These are phyloP conservation scores for Teratosphaeria zuluensis DNA, from an alignment of 2,329 filamentous ascomycete genomes.

Conservation along the genomic window DNA sequence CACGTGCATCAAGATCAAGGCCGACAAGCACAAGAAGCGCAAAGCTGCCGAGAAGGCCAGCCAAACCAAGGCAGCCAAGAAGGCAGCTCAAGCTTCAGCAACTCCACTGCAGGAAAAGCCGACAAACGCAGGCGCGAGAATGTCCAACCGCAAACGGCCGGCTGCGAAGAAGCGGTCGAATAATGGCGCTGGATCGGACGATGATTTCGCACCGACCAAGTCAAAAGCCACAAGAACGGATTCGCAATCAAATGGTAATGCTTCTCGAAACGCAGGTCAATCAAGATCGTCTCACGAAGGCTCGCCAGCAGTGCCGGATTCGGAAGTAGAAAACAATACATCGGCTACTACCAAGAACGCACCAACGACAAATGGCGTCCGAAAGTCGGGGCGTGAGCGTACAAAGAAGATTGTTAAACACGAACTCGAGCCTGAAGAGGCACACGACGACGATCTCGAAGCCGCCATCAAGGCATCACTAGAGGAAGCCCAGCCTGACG, in stretches of 20 bases:
- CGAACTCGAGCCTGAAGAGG: constrained; percentile 3
- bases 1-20: constrained; percentile 49
- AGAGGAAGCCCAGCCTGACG: not conserved
- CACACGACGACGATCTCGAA: constrained; percentile 4
- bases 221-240: not conserved
- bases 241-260: not conserved
- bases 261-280: not conserved
- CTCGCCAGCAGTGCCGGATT: not conserved
- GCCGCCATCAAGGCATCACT: not conserved
- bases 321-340: too few relatives aligned
- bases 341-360: not conserved
- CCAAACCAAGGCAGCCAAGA: constrained; percentile 19
- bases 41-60: constrained; percentile 19
- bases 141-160: constrained; percentile 1
- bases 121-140: constrained; percentile 2
- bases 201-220: constrained; percentile 1
- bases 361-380: not conserved
- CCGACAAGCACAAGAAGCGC: constrained; percentile 27
- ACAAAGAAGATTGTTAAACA: not conserved
- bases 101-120: constrained; percentile 2
- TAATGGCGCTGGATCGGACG: not conserved
- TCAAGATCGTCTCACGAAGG: not conserved
- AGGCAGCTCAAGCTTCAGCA: constrained; percentile 10
- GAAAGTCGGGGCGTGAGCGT: not conserved
- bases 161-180: not conserved